A percentile compares a stretch with the other conserved stretches of the same genome.
Evolutionary conservation across 257 asterid genomes (phyloP).

Genomic region (Solanum stenotomum): DNA sequence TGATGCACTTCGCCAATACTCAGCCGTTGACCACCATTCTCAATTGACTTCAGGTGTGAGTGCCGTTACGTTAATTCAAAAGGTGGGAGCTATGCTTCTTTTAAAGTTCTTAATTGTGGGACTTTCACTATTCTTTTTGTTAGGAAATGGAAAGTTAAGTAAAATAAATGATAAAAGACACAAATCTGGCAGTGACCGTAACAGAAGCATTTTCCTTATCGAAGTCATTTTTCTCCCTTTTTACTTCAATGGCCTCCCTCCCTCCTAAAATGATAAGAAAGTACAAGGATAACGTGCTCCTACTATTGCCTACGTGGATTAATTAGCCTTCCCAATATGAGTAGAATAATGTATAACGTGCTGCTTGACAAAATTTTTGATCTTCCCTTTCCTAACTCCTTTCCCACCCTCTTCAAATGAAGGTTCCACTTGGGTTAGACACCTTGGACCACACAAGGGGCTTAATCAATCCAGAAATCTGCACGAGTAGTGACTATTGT

Average conservation of each 20-base stretch:
- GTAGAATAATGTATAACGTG: not conserved
- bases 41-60: constrained; percentile 17
- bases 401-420: not conserved
- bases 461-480: constrained; percentile 20
- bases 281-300: not conserved
- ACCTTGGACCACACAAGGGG: constrained; percentile 3
- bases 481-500: constrained; percentile 6
- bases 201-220: not conserved
- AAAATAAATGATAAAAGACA: not conserved
- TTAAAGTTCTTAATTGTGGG: not conserved
- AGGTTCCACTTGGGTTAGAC: constrained; percentile 67
- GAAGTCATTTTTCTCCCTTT: not conserved
- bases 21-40: constrained; percentile 21
- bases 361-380: not conserved
- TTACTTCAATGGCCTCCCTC: not conserved
- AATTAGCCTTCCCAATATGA: not conserved
- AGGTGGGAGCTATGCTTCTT: constrained; percentile 31
- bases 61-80: constrained; percentile 32
- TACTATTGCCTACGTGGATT: not conserved
- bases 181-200: not conserved
- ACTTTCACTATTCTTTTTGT: not conserved
- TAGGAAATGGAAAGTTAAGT: not conserved
- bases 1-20: constrained; percentile 61
- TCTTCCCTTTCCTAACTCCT: not conserved
- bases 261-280: not conserved